Evolutionary conservation across 306 rosid species (phyloP), one percentile per base, ranked within the genome.

Genomic region (Carpinus viminea): DNA sequence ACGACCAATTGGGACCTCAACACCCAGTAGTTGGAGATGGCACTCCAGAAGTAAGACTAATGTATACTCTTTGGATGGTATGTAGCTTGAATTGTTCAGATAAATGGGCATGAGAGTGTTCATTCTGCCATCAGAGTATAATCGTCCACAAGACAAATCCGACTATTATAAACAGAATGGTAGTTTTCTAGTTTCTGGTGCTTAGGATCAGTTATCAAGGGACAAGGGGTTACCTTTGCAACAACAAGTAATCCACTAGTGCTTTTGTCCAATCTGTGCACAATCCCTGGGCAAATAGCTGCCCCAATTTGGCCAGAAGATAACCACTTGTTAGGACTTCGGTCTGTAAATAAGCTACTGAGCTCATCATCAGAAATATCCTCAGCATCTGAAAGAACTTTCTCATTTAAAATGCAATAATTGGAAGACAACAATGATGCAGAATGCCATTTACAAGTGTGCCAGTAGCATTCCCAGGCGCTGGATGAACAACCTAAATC

Each of bases 221-320:
- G 69, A 70, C 51, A 28, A 21, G 15, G 13, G 69, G 70, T 73
- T 81, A 91, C 96, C 96, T 93, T 93, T 52, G 98, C 98, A 52
- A 91, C 94, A 78, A 93, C 91, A 36, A 93, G 98, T 81, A 93
- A 80, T 50, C 98, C 98, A 77, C 91, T 91, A 1, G 98, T 93
- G 87, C 96, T 96, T 86, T 93, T 93, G 82, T 93, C 96, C 82
- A 93, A 74, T 72, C 96, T 84, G 87, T 93, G 98, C 78, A 93
- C 98, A 84, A 93, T 93, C 70, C 98, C 96, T 8, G 98, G 98
- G 65, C 96, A 96, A 54, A 91, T 81, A 24, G 94, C 80, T 57
- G 88, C 79, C 73, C 11, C 76, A 80, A 77, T 55, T 64, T 20
- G 73, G 65, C 73, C 68, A 68, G 88, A 74, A 79, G 73, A 54